A percentile compares a stretch with the other conserved stretches of the same genome.
Conservation (phyloP, 2,329 filamentous ascomycete species). For the Xylariales sp. region DNA sequence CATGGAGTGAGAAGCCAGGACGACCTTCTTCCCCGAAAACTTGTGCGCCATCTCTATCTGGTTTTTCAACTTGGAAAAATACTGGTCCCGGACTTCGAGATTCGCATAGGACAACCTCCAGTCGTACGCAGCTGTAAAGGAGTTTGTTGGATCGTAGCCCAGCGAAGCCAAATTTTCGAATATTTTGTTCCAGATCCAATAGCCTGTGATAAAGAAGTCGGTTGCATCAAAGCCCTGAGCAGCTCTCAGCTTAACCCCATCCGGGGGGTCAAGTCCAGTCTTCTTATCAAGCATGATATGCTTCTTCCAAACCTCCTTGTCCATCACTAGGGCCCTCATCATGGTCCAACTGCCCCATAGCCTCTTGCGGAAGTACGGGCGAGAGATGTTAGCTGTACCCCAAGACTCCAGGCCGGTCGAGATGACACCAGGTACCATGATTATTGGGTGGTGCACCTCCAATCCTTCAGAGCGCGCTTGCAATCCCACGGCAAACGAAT, state of each 20-base stretch:
- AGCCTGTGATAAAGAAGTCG: conserved; percentile 87
- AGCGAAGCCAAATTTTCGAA: conserved; percentile 94
- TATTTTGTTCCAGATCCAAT: conserved; percentile 99
- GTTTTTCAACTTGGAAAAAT: conserved; percentile 85
- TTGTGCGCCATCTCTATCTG: conserved; percentile 81
- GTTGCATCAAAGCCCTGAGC: conserved; percentile 97
- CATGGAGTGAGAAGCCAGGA: conserved; percentile 93
- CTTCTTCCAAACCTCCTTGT: conserved; percentile 91
- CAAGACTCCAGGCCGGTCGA: conserved; percentile 96
- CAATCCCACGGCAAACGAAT: conserved; percentile 87
- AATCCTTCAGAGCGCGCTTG: conserved; percentile 80
- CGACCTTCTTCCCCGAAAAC: conserved; percentile 74
- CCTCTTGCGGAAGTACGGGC: conserved; percentile 88
- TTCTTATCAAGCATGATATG: conserved; percentile 95
- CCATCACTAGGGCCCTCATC: conserved; percentile 91
- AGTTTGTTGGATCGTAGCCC: conserved; percentile 84
- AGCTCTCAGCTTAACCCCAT: conserved; percentile 83
- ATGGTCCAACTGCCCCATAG: conserved; percentile 99
- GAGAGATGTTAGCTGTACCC: conserved; percentile 81
- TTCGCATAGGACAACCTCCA: conserved; percentile 91
- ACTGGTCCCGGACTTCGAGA: conserved; percentile 85
- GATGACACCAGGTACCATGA: conserved; percentile 97
- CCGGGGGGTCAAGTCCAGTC: conserved; percentile 86
- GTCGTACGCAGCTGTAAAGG: conserved; percentile 72
- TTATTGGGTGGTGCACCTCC: conserved; percentile 76